Evolutionary conservation across 768 basidiomycete species (phyloP).

Genomic region (Naganishia antarctica): DNA sequence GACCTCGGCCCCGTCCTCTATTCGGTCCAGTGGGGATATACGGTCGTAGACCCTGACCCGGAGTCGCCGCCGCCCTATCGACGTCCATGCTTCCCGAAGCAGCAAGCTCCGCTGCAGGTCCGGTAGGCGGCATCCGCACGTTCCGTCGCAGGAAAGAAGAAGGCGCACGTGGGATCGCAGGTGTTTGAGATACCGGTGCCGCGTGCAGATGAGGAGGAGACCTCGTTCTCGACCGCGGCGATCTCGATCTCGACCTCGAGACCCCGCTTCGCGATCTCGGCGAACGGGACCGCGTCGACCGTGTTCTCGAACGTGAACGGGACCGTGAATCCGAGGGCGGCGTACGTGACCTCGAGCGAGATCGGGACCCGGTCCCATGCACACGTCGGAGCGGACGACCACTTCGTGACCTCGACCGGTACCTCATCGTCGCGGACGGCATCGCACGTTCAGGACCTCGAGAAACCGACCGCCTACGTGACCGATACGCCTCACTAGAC

Average conservation of each 20-base stretch:
- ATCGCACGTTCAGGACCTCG: not conserved
- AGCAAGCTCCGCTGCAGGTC: not conserved
- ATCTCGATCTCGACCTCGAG: not conserved
- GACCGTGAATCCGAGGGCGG: constrained; percentile 12
- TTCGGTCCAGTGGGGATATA: constrained; percentile 4
- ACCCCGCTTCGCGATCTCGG: too few species aligned
- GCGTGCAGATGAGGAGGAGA: not conserved
- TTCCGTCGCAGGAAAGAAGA: not conserved
- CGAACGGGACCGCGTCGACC: constrained; percentile 3
- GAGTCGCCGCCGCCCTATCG: not conserved
- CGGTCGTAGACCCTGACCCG: not conserved
- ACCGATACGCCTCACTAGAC: not conserved
- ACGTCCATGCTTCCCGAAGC: too few species aligned
- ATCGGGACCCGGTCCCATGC: too few species aligned
- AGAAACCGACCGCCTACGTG: not conserved
- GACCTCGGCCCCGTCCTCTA: constrained; percentile 3
- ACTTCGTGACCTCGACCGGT: not conserved
- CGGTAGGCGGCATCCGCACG: constrained; percentile 5
- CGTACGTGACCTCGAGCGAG: not conserved
- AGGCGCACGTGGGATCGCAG: not conserved
- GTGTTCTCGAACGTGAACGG: not conserved
- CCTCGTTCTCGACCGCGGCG: constrained; percentile 4
- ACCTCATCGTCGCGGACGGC: not conserved
- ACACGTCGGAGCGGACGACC: too few species aligned
- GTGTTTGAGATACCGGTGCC: not conserved